Base-by-base conservation (phyloP, 1,139 yeast species). In the Suhomyces terraborum region DNA sequence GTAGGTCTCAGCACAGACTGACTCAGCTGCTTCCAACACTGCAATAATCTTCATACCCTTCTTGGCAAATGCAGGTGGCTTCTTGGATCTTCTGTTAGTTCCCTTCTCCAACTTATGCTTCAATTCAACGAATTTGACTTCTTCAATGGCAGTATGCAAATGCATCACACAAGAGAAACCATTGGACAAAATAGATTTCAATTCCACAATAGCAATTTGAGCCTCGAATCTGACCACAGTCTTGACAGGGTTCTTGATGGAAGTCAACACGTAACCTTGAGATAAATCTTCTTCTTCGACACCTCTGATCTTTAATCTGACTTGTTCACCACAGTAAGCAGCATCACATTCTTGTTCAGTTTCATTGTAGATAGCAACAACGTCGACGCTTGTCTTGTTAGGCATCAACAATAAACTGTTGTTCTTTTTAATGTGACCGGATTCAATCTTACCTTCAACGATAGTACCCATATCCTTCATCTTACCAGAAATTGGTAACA, bases 111-210 rank as follows among this genome's bases (percentile, higher is more conserved):
- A 77, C 69, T 91, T 89, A 72, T 93, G 98, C 62, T 91, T 76
- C 64, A 93, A 79, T 59, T 84, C 83, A 40, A 84, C 76, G 61
- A 93, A 80, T 32, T 78, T 77, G 42, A 93, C 96, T 69, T 93
- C 98, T 69, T 93, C 98, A 58, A 93, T 88, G 41, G 98, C 98
- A 37, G 98, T 88, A 73, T 94, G 98, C 58, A 93, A 84, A 62
- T 93, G 98, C 97, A 93, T 91, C 46, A 93, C 97, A 79, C 98
- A 93, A 9, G 96, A 82, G 73, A 84, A 93, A 48, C 99, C 99
- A 41, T 94, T 83, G 8, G 98, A 88, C 61, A 93, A 76, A 60
- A 93, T 91, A 14, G 96, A 86, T 69, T 86, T 88, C 64, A 93
- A 81, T 68, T 93, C 99, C 47, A 94, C 96, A 69, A 93, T 88